These are phyloP conservation scores for Paxillus ammoniavirescens DNA, from an alignment of 768 basidiomycete genomes.

Conservation along the genomic window DNA sequence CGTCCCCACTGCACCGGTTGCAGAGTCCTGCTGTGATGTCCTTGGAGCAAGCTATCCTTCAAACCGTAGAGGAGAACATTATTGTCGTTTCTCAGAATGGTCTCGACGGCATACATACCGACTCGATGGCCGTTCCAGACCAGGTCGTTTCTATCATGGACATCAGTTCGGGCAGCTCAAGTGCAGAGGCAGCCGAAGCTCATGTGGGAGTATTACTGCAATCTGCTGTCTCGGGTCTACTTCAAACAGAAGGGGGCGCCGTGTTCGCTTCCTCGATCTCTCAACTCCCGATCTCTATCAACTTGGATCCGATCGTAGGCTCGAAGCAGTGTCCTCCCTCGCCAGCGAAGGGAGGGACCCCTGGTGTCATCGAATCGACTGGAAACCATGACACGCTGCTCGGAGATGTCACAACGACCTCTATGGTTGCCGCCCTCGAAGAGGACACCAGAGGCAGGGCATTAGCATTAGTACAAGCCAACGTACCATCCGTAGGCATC, in stretches of 20 bases:
- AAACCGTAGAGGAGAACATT: background rate
- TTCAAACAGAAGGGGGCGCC: background rate
- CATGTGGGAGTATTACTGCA: background rate
- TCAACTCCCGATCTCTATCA: background rate
- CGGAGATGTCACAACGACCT: background rate
- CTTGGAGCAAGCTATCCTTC: background rate
- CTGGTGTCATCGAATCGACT: background rate
- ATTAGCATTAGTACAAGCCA: background rate
- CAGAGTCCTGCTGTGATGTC: constrained; percentile 1
- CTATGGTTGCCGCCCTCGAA: background rate
- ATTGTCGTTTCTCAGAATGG: background rate
- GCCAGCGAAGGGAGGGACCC: background rate
- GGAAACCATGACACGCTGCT: background rate
- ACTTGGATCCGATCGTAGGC: background rate
- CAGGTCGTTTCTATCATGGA: background rate
- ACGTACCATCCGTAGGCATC: constrained; percentile 8
- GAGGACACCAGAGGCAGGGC: constrained; percentile 6
- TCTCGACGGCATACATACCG: background rate
- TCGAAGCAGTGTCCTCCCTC: background rate
- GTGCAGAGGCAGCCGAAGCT: background rate
- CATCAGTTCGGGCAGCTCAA: background rate
- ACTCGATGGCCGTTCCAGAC: background rate
- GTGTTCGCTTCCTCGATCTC: background rate
- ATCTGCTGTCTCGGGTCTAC: background rate
- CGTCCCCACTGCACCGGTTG: background rate